Conservation (phyloP, 192 early-diverging fungal genomes). For the Coemansia sp. region DNA sequence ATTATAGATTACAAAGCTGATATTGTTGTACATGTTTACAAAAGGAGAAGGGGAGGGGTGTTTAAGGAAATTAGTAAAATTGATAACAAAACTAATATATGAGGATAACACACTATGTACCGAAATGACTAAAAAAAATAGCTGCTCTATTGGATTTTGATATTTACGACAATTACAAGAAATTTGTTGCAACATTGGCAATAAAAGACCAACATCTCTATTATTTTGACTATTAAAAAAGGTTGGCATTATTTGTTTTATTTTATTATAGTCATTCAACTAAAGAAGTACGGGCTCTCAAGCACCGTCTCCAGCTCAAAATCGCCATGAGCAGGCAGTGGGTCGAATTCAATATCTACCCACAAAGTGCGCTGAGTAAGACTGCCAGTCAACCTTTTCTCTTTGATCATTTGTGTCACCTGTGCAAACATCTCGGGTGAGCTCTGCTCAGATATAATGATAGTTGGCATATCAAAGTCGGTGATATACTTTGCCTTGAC, state of each 20-base stretch:
- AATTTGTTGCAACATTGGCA: too few species aligned
- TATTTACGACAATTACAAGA: too few species aligned
- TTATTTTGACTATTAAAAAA: too few species aligned
- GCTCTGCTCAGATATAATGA: slow-evolving; percentile 3
- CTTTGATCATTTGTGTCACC: slow-evolving; percentile 7
- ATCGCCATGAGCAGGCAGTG: slow-evolving; percentile 75
- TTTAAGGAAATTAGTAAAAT: too few species aligned
- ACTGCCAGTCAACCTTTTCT: slow-evolving; percentile 14
- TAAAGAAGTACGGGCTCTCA: slow-evolving; percentile 89
- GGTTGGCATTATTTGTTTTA: too few species aligned
- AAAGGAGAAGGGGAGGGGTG: too few species aligned
- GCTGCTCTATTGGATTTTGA: too few species aligned
- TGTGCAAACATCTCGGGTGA: background rate
- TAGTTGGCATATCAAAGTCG: slow-evolving; percentile 1
- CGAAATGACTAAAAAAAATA: too few species aligned
- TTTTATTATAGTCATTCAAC: slow-evolving; percentile 57
- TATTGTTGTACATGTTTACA: background rate
- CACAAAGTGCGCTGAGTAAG: slow-evolving; percentile 38
- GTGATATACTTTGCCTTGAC: slow-evolving; percentile 25
- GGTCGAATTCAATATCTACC: slow-evolving; percentile 64
- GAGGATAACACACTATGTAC: too few species aligned
- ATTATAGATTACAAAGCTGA: background rate
- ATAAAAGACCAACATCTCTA: too few species aligned
- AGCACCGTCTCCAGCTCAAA: slow-evolving; percentile 81
- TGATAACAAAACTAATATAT: too few species aligned